These are phyloP conservation scores for Psophocarpus tetragonolobus DNA, from an alignment of 306 rosid genomes.

Conservation along the genomic window DNA sequence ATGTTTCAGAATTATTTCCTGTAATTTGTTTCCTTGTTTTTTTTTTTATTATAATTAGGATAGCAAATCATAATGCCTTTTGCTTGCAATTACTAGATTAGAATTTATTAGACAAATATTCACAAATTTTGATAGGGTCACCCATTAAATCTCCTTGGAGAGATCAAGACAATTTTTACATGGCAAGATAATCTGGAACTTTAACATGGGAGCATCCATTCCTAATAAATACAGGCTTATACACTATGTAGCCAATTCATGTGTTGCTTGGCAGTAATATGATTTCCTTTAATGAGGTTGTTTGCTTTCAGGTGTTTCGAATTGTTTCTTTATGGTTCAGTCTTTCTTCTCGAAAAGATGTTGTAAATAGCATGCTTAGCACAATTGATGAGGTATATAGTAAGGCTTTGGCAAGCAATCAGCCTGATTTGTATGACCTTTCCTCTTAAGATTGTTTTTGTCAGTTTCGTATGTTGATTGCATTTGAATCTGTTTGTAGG, in stretches of 20 bases:
- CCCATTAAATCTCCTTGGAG: background rate
- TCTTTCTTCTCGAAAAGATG: slow-evolving; percentile 65
- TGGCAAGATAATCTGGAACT: background rate
- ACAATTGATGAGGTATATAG: slow-evolving; percentile 68
- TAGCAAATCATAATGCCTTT: background rate
- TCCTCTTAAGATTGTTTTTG: background rate
- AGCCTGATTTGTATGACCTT: background rate
- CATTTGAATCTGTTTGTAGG: slow-evolving; percentile 52
- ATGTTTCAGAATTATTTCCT: background rate
- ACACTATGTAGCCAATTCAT: slow-evolving; percentile 11
- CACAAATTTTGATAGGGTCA: background rate
- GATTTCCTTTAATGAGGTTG: slow-evolving; percentile 28
- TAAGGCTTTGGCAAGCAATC: slow-evolving; percentile 5
- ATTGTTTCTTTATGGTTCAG: slow-evolving; percentile 87
- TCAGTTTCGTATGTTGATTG: slow-evolving; percentile 17
- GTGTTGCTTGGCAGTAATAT: background rate
- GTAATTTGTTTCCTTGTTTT: background rate
- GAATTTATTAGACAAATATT: background rate
- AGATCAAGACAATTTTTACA: background rate
- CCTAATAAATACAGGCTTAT: background rate
- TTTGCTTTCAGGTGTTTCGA: slow-evolving; percentile 78
- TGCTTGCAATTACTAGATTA: background rate
- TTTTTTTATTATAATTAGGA: background rate
- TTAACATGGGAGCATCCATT: background rate
- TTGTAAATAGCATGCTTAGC: slow-evolving; percentile 70